Conservation (phyloP, 2,329 filamentous ascomycete genomes). For the Basipetospora chlamydospora region DNA sequence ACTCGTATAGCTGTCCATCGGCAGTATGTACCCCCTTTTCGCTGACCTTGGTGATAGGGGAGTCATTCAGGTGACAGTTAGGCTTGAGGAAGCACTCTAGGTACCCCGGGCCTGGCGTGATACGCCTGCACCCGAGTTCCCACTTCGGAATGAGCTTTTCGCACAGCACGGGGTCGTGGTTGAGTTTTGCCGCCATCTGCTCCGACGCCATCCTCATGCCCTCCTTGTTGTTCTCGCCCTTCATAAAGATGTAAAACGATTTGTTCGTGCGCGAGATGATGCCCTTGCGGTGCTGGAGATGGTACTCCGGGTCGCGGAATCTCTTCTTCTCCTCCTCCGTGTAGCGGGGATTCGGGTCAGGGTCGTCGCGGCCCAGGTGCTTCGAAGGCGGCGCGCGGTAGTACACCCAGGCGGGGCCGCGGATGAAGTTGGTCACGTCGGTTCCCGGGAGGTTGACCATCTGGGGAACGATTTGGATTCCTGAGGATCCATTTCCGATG, state of each 20-base stretch:
- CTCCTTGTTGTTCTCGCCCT: slow-evolving; percentile 33
- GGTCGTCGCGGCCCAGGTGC: slow-evolving; percentile 40
- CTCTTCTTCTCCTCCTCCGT: slow-evolving; percentile 39
- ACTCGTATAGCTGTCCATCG: slow-evolving; percentile 8
- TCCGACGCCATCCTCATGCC: slow-evolving; percentile 27
- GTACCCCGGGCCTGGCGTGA: slow-evolving; percentile 27
- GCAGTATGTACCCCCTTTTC: slow-evolving; percentile 7
- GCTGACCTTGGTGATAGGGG: slow-evolving; percentile 20
- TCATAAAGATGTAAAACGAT: slow-evolving; percentile 38
- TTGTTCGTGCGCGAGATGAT: slow-evolving; percentile 49
- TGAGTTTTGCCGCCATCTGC: slow-evolving; percentile 39
- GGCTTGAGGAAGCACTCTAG: slow-evolving; percentile 24
- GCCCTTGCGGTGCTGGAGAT: slow-evolving; percentile 43
- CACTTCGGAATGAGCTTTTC: slow-evolving; percentile 46
- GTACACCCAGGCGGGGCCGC: slow-evolving; percentile 54
- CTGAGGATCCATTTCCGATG: slow-evolving; percentile 48
- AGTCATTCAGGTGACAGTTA: slow-evolving; percentile 28
- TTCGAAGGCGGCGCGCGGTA: slow-evolving; percentile 27
- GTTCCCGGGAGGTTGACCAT: slow-evolving; percentile 32
- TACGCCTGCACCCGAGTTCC: slow-evolving; percentile 33
- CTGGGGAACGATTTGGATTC: slow-evolving; percentile 41
- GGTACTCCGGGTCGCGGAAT: slow-evolving; percentile 46
- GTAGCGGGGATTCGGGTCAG: slow-evolving; percentile 40
- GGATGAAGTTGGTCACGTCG: slow-evolving; percentile 48
- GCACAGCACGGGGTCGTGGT: slow-evolving; percentile 38